Conservation (phyloP, 2,329 filamentous ascomycete species). For the Paecilomyces sp. region DNA sequence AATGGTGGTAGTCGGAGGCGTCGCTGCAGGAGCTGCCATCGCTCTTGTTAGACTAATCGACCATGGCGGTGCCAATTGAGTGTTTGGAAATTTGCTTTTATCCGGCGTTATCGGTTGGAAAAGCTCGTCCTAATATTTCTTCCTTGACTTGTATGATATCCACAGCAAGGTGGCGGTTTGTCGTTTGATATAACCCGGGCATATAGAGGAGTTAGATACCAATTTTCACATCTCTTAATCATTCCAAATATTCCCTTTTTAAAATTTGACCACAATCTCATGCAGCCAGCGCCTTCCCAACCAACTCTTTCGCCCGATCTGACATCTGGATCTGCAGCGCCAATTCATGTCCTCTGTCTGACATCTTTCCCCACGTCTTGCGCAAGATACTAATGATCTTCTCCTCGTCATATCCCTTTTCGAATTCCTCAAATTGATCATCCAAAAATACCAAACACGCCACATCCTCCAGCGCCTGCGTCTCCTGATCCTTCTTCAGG, state of each 20-base stretch:
- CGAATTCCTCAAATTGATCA: constrained; percentile 77
- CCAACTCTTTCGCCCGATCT: constrained; percentile 54
- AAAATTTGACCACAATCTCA: constrained; percentile 11
- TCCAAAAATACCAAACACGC: constrained; percentile 83
- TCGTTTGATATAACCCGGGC: not conserved
- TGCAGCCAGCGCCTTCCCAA: constrained; percentile 55
- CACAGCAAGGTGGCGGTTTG: not conserved
- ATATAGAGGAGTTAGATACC: not conserved
- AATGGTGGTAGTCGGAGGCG: constrained; percentile 57
- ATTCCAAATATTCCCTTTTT: not conserved
- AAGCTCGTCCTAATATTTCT: not conserved
- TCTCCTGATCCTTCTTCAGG: constrained; percentile 47
- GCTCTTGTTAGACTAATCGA: constrained; percentile 54
- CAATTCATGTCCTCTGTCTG: constrained; percentile 52
- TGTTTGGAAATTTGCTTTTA: not conserved
- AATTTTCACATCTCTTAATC: not conserved
- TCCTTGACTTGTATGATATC: not conserved
- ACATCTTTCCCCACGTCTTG: constrained; percentile 76
- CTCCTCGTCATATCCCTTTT: constrained; percentile 64
- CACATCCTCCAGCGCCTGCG: constrained; percentile 74
- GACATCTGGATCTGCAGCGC: constrained; percentile 61
- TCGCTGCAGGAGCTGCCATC: constrained; percentile 62
- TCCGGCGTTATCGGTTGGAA: not conserved
- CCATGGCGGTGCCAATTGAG: constrained; percentile 3
- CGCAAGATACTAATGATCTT: constrained; percentile 65